phyloP scores from a whole-genome alignment of 2,329 filamentous ascomycete genomes.

The Microsporum audouinii region DNA sequence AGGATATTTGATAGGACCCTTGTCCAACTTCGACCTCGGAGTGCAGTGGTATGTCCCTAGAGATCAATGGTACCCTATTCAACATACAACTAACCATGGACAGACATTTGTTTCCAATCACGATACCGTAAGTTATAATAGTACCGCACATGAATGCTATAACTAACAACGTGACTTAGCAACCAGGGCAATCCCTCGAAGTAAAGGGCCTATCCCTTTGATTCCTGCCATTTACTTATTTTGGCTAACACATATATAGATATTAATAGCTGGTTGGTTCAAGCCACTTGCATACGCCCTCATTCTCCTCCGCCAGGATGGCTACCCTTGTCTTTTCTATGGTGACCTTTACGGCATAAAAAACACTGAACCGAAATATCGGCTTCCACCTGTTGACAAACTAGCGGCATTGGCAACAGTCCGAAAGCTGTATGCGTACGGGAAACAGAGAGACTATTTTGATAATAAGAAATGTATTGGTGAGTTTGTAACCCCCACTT shows the following conservation, averaged over 20 bases:
- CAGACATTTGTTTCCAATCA: constrained; percentile 60
- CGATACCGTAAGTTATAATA: constrained; percentile 43
- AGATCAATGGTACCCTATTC: constrained; percentile 1
- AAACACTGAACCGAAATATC: constrained; percentile 41
- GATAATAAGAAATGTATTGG: constrained; percentile 51
- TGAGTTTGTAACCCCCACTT: constrained; percentile 6
- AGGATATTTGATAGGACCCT: constrained; percentile 52
- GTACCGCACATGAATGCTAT: not conserved
- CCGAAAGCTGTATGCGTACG: constrained; percentile 56
- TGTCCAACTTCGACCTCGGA: constrained; percentile 42
- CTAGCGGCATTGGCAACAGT: constrained; percentile 51
- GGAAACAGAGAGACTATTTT: constrained; percentile 53
- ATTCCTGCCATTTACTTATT: not conserved
- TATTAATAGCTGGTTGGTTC: constrained; percentile 54
- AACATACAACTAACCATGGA: not conserved
- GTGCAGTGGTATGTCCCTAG: constrained; percentile 43
- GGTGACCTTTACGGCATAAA: constrained; percentile 57
- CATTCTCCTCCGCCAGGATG: constrained; percentile 54
- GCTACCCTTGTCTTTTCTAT: constrained; percentile 59
- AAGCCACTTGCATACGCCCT: constrained; percentile 61
- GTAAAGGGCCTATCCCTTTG: constrained; percentile 18
- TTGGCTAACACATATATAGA: constrained; percentile 22
- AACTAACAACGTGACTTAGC: constrained; percentile 27
- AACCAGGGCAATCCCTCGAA: constrained; percentile 51
- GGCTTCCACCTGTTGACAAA: constrained; percentile 14